These are phyloP conservation scores for Akanthomyces dipterigenus DNA, from an alignment of 2,329 filamentous ascomycete species.

Conservation along the genomic window DNA sequence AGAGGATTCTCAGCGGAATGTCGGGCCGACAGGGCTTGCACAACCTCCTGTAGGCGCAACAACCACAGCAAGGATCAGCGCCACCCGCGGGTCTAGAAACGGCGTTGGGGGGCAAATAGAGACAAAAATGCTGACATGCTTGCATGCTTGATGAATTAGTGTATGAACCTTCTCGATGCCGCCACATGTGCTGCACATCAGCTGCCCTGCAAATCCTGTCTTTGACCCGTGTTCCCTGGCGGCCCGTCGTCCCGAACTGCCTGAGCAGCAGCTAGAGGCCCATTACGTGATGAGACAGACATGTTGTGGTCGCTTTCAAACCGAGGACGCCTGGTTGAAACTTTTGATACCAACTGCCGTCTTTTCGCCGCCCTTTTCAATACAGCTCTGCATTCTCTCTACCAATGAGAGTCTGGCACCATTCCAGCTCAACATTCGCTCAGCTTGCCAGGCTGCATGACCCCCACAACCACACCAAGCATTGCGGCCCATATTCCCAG, in stretches of 20 bases:
- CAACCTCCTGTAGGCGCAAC: not conserved
- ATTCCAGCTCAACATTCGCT: not conserved
- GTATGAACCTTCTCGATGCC: not conserved
- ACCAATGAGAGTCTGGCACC: not conserved
- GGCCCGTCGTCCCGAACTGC: conserved; percentile 6
- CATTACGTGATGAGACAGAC: not conserved
- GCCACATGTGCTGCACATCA: not conserved
- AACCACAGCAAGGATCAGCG: not conserved
- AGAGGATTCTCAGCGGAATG: not conserved
- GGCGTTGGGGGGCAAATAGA: too few relatives aligned
- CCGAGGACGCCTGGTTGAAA: not conserved
- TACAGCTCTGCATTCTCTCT: not conserved
- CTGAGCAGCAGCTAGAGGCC: too few relatives aligned
- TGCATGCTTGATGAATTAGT: not conserved
- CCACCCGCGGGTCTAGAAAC: not conserved
- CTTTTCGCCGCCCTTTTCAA: not conserved
- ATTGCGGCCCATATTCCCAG: not conserved
- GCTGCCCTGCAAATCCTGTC: not conserved
- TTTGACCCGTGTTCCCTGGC: not conserved
- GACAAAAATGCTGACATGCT: not conserved
- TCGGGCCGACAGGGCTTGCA: not conserved
- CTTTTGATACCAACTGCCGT: not conserved
- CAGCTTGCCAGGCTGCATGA: not conserved
- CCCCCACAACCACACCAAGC: not conserved
- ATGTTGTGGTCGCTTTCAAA: not conserved